These are phyloP conservation scores for Colletotrichum lentis DNA, from an alignment of 2,329 filamentous ascomycete genomes.

Conservation along the genomic window DNA sequence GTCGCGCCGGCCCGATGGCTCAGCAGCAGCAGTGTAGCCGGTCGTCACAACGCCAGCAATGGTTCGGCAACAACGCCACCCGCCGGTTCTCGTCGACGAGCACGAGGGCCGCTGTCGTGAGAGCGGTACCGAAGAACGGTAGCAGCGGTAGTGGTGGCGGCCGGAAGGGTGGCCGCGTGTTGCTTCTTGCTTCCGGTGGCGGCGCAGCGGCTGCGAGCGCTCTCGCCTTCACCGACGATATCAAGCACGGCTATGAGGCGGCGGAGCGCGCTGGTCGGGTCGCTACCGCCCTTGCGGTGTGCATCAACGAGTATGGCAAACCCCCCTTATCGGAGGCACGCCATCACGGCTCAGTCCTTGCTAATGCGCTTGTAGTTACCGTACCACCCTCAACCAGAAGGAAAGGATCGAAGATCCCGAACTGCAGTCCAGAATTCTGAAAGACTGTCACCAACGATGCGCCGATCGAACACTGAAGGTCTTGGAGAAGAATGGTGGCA, in stretches of 20 bases:
- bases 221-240: conserved; percentile 70
- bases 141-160: neutral
- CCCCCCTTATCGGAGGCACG: neutral
- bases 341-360: conserved; percentile 42
- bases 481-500: conserved; percentile 94
- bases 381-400: conserved; percentile 77
- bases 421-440: conserved; percentile 73
- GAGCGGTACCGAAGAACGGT: conserved; percentile 4
- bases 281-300: conserved; percentile 74
- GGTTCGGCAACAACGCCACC: conserved; percentile 36
- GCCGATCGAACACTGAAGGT: conserved; percentile 86
- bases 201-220: conserved; percentile 58
- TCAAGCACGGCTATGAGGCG: conserved; percentile 78
- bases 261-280: conserved; percentile 82
- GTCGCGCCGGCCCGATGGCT: conserved; percentile 44
- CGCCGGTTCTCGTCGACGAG: conserved; percentile 46
- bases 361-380: conserved; percentile 70
- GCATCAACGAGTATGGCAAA: conserved; percentile 80
- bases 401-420: conserved; percentile 69
- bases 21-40: conserved; percentile 47
- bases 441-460: conserved; percentile 90
- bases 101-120: conserved; percentile 17
- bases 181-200: conserved; percentile 61
- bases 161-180: conserved; percentile 40
- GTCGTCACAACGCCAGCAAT: conserved; percentile 43